These are phyloP conservation scores for Cantharellus cinnabarinus DNA, from an alignment of 768 basidiomycete species.

Conservation along the genomic window DNA sequence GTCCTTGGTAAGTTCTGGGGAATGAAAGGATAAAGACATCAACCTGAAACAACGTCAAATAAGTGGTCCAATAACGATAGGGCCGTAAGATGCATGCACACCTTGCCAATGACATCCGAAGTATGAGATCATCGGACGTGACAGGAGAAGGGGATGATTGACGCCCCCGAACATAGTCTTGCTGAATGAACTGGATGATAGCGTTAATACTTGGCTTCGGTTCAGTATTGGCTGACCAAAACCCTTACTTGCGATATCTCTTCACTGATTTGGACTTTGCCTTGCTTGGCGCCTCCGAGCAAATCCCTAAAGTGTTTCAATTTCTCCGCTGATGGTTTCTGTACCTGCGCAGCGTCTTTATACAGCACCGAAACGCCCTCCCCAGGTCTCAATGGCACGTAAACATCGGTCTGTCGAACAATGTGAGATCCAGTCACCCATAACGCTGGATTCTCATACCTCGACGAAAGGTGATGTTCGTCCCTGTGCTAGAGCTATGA, in stretches of 20 bases:
- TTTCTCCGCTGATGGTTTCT: conserved; percentile 26
- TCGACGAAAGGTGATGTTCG: conserved; percentile 52
- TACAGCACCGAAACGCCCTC: conserved; percentile 24
- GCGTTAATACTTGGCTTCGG: background rate
- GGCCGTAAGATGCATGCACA: conserved; percentile 16
- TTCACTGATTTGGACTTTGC: conserved; percentile 32
- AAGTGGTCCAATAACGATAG: background rate
- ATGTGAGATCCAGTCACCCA: background rate
- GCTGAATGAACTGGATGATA: conserved; percentile 45
- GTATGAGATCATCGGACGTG: conserved; percentile 42
- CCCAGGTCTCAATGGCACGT: conserved; percentile 26
- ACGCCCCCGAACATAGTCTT: conserved; percentile 40
- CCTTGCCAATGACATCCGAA: conserved; percentile 51
- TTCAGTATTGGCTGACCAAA: background rate
- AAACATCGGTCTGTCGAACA: conserved; percentile 33
- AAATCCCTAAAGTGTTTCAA: conserved; percentile 37
- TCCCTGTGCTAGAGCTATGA: conserved; percentile 41
- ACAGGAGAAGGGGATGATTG: conserved; percentile 18
- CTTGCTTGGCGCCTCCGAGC: conserved; percentile 38
- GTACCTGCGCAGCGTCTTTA: conserved; percentile 25
- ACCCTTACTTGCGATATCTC: conserved; percentile 35
- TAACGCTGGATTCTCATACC: conserved; percentile 18
- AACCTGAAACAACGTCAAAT: background rate
- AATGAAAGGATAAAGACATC: background rate
- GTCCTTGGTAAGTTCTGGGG: background rate